A percentile compares a stretch with the other conserved stretches of the same genome.
Conservation (phyloP, 164 flowering plant species). For the Umbilicus rupestris region DNA sequence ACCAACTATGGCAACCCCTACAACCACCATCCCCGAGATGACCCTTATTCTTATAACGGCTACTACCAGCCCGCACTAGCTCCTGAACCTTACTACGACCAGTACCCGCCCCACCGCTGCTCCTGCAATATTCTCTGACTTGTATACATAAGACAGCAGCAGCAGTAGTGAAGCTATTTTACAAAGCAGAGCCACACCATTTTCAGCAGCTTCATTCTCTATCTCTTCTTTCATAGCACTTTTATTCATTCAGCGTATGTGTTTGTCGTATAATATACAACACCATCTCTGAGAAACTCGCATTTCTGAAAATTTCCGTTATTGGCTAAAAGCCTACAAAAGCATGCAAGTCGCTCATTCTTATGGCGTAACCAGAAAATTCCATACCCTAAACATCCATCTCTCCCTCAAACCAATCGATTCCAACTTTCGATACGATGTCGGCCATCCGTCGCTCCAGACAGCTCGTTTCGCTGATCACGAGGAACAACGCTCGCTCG, state of each 20-base stretch:
- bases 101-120: background rate
- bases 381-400: background rate
- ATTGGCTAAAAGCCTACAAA: too few species aligned
- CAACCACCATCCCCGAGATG: background rate
- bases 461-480: slow-evolving; percentile 6
- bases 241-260: too few species aligned
- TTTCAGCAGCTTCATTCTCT: too few species aligned
- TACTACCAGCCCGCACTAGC: background rate
- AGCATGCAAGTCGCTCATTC: too few species aligned
- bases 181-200: too few species aligned
- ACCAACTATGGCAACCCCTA: slow-evolving; percentile 5
- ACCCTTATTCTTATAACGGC: background rate
- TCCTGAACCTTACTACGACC: background rate
- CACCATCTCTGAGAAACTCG: too few species aligned
- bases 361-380: background rate
- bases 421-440: slow-evolving; percentile 14
- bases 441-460: slow-evolving; percentile 26
- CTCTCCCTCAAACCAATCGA: background rate
- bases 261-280: too few species aligned
- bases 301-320: too few species aligned
- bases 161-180: too few species aligned
- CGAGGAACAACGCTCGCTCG: slow-evolving; percentile 15
- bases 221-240: too few species aligned
- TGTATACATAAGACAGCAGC: too few species aligned
- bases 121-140: slow-evolving; percentile 1